A percentile compares a stretch with the other conserved stretches of the same genome.
Conservation (phyloP, 495 filamentous ascomycete genomes). For the Amniculicola lignicola region DNA sequence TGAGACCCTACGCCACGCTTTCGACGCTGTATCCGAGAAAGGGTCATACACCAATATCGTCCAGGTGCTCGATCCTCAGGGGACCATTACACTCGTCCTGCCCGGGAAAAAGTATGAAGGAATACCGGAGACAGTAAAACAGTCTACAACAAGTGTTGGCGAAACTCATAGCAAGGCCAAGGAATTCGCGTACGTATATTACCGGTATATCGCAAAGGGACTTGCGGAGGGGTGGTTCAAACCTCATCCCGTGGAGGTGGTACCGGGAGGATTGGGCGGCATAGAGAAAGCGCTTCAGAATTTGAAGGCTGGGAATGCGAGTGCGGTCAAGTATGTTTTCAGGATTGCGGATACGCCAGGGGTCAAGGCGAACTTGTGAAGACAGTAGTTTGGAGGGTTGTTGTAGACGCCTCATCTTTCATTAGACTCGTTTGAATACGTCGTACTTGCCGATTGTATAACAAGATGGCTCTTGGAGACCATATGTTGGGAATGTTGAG, state of each 20-base stretch:
- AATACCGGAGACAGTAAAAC: conserved; percentile 30
- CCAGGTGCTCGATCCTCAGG: conserved; percentile 47
- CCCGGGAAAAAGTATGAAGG: conserved; percentile 37
- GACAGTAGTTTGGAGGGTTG: too few relatives aligned
- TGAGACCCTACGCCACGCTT: conserved; percentile 46
- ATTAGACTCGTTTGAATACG: too few relatives aligned
- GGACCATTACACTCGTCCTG: conserved; percentile 57
- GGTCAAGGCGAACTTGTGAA: conserved; percentile 5
- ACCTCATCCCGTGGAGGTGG: conserved; percentile 59
- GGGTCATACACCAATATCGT: conserved; percentile 49
- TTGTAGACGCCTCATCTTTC: too few relatives aligned
- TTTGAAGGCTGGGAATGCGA: conserved; percentile 61
- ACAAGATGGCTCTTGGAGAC: too few relatives aligned
- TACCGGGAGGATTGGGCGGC: conserved; percentile 57
- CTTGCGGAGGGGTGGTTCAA: conserved; percentile 60
- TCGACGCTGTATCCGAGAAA: conserved; percentile 60
- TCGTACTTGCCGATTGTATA: too few relatives aligned
- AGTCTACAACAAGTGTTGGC: conserved; percentile 47
- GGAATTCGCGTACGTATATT: conserved; percentile 60
- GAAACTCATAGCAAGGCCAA: conserved; percentile 48
- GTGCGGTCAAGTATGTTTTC: conserved; percentile 67
- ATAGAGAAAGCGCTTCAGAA: conserved; percentile 51
- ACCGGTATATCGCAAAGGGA: conserved; percentile 51
- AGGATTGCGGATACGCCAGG: conserved; percentile 60
- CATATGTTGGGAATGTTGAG: too few relatives aligned